Evolutionary conservation across 1,284 basidiomycete species (phyloP).

Genomic region (Microstroma glucosiphilum): DNA sequence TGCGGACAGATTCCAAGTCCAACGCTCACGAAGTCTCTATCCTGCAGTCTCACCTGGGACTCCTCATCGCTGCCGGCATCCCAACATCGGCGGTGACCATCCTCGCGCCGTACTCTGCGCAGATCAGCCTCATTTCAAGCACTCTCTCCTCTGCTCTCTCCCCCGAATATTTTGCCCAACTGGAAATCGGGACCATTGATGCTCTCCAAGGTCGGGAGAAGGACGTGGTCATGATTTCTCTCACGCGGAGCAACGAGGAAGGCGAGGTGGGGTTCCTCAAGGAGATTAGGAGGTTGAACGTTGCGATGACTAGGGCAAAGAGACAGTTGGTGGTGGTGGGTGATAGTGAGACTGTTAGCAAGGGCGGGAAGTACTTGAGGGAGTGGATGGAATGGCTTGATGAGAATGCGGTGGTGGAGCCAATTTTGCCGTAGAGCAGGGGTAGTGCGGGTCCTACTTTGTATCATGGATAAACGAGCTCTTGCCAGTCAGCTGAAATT

Average conservation of each 20-base stretch:
- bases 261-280: conserved; percentile 36
- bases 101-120: conserved; percentile 69
- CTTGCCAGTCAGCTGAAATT: no score
- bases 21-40: conserved; percentile 89
- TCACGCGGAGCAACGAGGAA: conserved; percentile 36
- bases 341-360: conserved; percentile 35
- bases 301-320: conserved; percentile 47
- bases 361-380: conserved; percentile 20
- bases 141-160: conserved; percentile 54
- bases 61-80: conserved; percentile 66
- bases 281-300: conserved; percentile 44
- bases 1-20: conserved; percentile 60
- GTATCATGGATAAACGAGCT: no score
- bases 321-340: conserved; percentile 43
- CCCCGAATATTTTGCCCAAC: not conserved
- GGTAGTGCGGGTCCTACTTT: no score
- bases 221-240: conserved; percentile 39
- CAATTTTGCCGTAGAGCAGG: not conserved
- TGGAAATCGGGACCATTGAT: conserved; percentile 43
- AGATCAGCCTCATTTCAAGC: conserved; percentile 58
- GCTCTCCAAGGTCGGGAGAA: conserved; percentile 47
- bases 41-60: conserved; percentile 72
- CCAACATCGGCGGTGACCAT: conserved; percentile 72
- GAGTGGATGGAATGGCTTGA: conserved; percentile 88
- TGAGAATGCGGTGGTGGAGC: conserved; percentile 69